Percentiles rank a stretch among this genome's conserved stretches.
phyloP scores from a whole-genome alignment of 352 stramenopile genomes.

The Phytopythium sindhum region DNA sequence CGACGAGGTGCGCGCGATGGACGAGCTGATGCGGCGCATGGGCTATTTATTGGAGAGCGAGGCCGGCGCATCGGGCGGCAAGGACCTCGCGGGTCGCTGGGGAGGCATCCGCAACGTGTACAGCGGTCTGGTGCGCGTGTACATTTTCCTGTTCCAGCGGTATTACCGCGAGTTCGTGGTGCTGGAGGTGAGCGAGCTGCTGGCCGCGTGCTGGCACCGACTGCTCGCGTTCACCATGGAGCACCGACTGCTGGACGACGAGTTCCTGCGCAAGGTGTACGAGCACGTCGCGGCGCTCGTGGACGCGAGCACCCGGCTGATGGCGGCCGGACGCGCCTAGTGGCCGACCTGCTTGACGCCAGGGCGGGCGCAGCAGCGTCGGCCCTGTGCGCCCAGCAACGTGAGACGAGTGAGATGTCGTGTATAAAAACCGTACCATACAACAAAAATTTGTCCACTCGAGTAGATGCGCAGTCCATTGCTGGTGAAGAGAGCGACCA shows the following conservation, averaged over 20 bases:
- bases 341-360: neutral
- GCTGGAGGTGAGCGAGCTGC: constrained; percentile 54
- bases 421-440: neutral
- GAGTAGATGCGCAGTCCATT: neutral
- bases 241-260: constrained; percentile 57
- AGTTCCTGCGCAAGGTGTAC: constrained; percentile 52
- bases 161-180: constrained; percentile 51
- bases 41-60: constrained; percentile 20
- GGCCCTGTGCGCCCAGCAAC: no score
- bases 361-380: no score
- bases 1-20: constrained; percentile 40
- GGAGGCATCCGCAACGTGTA: constrained; percentile 47
- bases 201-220: constrained; percentile 54
- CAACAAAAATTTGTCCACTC: neutral
- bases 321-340: constrained; percentile 3
- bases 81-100: constrained; percentile 17
- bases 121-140: constrained; percentile 60
- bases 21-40: constrained; percentile 58
- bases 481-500: no score
- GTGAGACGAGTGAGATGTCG: neutral
- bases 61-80: constrained; percentile 8
- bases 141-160: constrained; percentile 61
- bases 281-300: constrained; percentile 50
- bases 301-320: constrained; percentile 8
- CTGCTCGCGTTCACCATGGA: constrained; percentile 59